A percentile compares a stretch with the other conserved stretches of the same genome.
Conservation (phyloP, 306 rosid genomes). For the Cajanus cajan region DNA sequence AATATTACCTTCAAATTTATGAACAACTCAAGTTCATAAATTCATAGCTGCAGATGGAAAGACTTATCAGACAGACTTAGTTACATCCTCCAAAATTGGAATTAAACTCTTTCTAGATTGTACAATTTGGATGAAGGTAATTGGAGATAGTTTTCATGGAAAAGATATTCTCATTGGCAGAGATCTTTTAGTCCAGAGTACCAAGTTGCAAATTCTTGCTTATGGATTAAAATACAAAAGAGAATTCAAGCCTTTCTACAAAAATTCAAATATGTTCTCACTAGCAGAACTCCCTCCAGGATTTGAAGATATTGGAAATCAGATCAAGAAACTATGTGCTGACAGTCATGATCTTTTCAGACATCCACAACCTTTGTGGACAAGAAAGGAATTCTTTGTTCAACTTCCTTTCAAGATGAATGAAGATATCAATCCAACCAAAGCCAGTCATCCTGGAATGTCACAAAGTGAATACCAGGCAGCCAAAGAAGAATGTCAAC, state of each 20-base stretch:
- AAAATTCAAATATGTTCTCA: no score
- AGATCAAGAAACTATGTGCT: background rate
- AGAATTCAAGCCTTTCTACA: background rate
- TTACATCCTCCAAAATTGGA: background rate
- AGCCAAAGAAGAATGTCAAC: background rate
- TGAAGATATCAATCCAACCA: no score
- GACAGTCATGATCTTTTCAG: no score
- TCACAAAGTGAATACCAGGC: no score
- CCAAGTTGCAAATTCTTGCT: background rate
- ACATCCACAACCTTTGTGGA: background rate
- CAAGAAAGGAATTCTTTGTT: no score
- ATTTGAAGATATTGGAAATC: background rate
- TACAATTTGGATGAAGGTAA: background rate
- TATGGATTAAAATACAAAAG: background rate
- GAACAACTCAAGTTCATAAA: background rate
- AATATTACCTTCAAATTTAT: rapidly evolving
- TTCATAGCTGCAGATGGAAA: background rate
- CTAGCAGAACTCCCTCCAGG: background rate
- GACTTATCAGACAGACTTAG: no score
- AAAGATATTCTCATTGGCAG: background rate
- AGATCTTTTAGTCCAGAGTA: background rate
- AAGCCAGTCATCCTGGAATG: background rate
- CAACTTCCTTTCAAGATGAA: no score
- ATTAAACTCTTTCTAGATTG: background rate
- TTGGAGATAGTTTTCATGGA: no score